Conservation (phyloP, 2,329 filamentous ascomycete species). For the Stagonosporopsis rhizophila region DNA sequence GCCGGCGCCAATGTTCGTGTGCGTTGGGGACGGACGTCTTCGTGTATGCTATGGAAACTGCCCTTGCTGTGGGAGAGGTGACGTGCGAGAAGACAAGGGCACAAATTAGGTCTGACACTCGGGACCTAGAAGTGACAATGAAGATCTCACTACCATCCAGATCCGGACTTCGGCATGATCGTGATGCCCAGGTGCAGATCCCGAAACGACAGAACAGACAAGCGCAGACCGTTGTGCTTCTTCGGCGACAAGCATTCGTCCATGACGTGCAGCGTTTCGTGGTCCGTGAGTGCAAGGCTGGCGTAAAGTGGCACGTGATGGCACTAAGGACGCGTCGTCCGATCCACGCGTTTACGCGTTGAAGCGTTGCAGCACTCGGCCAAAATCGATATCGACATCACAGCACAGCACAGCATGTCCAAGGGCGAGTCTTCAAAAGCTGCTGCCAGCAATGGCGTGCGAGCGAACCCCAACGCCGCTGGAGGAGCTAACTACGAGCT, state of each 20-base stretch:
- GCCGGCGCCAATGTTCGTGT: not conserved
- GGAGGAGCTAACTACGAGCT: conserved; percentile 70
- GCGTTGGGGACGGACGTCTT: not conserved
- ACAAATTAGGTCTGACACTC: not conserved
- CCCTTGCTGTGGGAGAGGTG: not conserved
- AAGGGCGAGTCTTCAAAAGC: conserved; percentile 59
- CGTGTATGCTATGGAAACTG: not conserved
- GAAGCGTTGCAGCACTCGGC: conserved; percentile 15
- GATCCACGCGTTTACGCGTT: conserved; percentile 37
- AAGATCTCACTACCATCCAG: not conserved
- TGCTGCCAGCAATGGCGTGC: conserved; percentile 53
- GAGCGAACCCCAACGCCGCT: conserved; percentile 50
- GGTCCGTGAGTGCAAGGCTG: no score
- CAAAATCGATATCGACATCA: conserved; percentile 13
- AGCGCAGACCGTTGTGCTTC: not conserved
- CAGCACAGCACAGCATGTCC: conserved; percentile 49
- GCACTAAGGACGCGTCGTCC: conserved; percentile 19
- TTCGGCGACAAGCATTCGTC: not conserved
- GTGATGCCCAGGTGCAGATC: not conserved
- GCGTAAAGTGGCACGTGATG: no score
- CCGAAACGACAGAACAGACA: not conserved
- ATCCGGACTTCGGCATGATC: not conserved
- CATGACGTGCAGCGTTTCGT: not conserved
- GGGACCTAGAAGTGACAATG: not conserved
- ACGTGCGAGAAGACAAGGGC: not conserved